A percentile compares a stretch with the other conserved stretches of the same genome.
These are phyloP conservation scores for Liriodendron chinense DNA, from an alignment of 164 flowering plant genomes.

Conservation along the genomic window DNA sequence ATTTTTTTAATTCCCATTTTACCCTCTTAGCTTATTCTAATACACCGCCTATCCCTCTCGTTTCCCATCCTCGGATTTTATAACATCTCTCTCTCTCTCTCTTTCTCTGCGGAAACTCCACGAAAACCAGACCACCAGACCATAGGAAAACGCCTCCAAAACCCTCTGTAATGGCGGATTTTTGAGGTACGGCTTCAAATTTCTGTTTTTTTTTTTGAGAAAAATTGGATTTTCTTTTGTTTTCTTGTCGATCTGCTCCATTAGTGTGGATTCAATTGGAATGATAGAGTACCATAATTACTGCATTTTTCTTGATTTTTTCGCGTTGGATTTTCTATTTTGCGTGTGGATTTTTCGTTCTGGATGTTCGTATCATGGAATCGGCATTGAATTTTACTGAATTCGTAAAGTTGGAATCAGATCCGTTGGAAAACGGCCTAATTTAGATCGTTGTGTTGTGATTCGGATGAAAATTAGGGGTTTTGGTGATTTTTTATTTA, in stretches of 20 bases:
- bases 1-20: slow-evolving; percentile 22
- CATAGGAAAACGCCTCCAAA: slow-evolving; percentile 1
- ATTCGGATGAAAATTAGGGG: neutral
- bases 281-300: neutral
- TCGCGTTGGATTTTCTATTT: neutral
- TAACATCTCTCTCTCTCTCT: slow-evolving; percentile 17
- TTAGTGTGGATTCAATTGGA: neutral
- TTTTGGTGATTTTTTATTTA: neutral
- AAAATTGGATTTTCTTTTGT: neutral
- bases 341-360: neutral
- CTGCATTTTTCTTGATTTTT: neutral
- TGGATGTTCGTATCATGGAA: slow-evolving; percentile 2
- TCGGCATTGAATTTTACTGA: neutral
- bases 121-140: slow-evolving; percentile 4
- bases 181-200: slow-evolving; percentile 20
- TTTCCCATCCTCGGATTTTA: slow-evolving; percentile 7
- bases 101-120: slow-evolving; percentile 7
- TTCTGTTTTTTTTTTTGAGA: neutral
- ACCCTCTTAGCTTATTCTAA: slow-evolving; percentile 12
- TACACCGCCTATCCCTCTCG: too few species aligned
- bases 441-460: neutral
- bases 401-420: neutral
- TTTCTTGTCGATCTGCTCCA: slow-evolving; percentile 8
- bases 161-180: slow-evolving; percentile 26
- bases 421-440: neutral